Evolutionary conservation across 2,329 filamentous ascomycete species (phyloP).

Genomic region (Leptographium wingfieldii): DNA sequence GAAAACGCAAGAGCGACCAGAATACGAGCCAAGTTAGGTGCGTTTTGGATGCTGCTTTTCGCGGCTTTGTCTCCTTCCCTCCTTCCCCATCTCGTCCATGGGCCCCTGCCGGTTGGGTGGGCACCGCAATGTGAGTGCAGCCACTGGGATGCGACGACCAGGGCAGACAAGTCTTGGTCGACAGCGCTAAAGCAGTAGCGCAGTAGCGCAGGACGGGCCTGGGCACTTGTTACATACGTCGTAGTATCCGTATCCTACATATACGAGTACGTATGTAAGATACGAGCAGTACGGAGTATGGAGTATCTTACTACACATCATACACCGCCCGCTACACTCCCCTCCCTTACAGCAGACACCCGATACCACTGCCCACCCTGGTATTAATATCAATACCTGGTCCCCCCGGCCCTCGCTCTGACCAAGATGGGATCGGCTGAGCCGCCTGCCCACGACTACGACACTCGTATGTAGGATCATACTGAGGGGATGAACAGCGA

Average conservation of each 20-base stretch:
- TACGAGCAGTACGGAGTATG: too few species aligned
- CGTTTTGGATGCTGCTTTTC: not conserved
- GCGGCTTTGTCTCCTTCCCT: not conserved
- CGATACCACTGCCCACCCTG: too few species aligned
- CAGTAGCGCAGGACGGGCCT: conserved; percentile 7
- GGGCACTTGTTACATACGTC: not conserved
- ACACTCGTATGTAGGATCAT: not conserved
- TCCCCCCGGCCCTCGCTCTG: not conserved
- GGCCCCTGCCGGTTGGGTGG: not conserved
- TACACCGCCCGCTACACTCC: not conserved
- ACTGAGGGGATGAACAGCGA: too few species aligned
- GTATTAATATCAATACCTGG: not conserved
- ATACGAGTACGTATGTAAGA: not conserved
- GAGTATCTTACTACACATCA: too few species aligned
- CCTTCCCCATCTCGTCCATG: not conserved
- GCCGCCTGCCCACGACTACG: not conserved
- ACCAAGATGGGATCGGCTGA: not conserved
- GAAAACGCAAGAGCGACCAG: not conserved
- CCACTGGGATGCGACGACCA: conserved; percentile 5
- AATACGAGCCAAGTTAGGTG: not conserved
- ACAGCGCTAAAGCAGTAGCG: conserved; percentile 8
- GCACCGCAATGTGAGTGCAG: conserved; percentile 1
- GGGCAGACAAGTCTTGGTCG: conserved; percentile 1
- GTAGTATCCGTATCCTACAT: not conserved
- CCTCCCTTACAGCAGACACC: not conserved